Evolutionary conservation across 2,329 filamentous ascomycete species (phyloP).

Genomic region (Colletotrichum spinosum): DNA sequence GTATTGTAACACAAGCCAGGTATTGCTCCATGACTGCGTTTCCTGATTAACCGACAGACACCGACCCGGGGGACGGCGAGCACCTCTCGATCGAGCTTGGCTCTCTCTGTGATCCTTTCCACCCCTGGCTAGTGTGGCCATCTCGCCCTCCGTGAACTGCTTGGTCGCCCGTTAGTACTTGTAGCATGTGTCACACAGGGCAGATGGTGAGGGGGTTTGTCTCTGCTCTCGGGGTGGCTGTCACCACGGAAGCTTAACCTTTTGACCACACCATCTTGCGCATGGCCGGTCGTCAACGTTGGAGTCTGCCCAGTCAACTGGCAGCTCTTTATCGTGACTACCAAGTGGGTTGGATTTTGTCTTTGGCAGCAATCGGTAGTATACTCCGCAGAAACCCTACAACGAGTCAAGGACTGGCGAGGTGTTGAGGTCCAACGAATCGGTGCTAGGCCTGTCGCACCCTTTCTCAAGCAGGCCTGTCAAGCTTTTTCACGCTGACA

Average conservation of each 20-base stretch:
- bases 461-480: background rate
- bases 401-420: no score
- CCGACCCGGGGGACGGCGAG: slow-evolving; percentile 11
- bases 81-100: slow-evolving; percentile 8
- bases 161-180: background rate
- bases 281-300: background rate
- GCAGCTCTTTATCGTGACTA: background rate
- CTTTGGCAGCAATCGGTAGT: no score
- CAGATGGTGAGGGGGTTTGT: no score
- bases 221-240: background rate
- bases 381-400: no score
- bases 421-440: no score
- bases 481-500: background rate
- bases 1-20: no score
- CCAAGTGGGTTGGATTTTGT: no score
- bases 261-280: background rate
- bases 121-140: slow-evolving; percentile 1
- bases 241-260: slow-evolving; percentile 3
- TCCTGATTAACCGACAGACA: no score
- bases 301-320: background rate
- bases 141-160: background rate
- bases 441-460: background rate
- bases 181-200: background rate
- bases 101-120: slow-evolving; percentile 9
- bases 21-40: no score